Evolutionary conservation across 2,329 filamentous ascomycete species (phyloP).

Genomic region (Cryphonectria parasitica): DNA sequence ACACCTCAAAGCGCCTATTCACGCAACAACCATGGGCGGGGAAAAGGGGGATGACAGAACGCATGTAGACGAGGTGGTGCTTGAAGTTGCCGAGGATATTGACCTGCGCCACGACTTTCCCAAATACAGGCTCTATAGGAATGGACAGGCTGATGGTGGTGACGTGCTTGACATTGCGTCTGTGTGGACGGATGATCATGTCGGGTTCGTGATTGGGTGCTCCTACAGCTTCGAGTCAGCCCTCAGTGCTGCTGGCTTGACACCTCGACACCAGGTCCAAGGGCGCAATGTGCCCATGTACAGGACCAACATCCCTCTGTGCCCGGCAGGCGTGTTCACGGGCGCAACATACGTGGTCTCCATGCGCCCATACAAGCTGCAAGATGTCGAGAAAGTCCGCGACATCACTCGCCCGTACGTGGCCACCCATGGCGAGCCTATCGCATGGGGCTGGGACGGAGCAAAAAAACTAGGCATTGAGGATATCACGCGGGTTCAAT

Average conservation of each 20-base stretch:
- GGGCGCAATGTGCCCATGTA: constrained; percentile 65
- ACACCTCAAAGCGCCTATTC: constrained; percentile 36
- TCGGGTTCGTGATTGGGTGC: constrained; percentile 67
- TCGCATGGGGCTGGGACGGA: constrained; percentile 68
- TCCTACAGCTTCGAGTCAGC: constrained; percentile 67
- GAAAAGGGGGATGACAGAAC: background rate
- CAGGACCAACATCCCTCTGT: constrained; percentile 57
- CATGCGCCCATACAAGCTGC: constrained; percentile 60
- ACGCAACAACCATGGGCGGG: background rate
- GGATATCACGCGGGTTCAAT: constrained; percentile 58
- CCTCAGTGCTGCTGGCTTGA: constrained; percentile 52
- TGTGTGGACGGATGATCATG: constrained; percentile 62
- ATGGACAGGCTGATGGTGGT: constrained; percentile 46
- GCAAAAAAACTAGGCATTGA: constrained; percentile 55
- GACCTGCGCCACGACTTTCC: constrained; percentile 64
- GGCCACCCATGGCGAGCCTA: constrained; percentile 65
- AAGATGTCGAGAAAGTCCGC: constrained; percentile 56
- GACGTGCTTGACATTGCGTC: constrained; percentile 48
- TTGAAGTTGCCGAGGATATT: constrained; percentile 44
- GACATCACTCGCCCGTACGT: constrained; percentile 58
- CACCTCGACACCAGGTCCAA: constrained; percentile 53
- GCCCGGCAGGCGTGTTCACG: constrained; percentile 61
- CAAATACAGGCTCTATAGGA: constrained; percentile 60
- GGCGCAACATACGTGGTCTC: constrained; percentile 61
- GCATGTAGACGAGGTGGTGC: constrained; percentile 22